Evolutionary conservation across 1,139 yeast genomes (phyloP).

Genomic region (Diutina neorugosa): DNA sequence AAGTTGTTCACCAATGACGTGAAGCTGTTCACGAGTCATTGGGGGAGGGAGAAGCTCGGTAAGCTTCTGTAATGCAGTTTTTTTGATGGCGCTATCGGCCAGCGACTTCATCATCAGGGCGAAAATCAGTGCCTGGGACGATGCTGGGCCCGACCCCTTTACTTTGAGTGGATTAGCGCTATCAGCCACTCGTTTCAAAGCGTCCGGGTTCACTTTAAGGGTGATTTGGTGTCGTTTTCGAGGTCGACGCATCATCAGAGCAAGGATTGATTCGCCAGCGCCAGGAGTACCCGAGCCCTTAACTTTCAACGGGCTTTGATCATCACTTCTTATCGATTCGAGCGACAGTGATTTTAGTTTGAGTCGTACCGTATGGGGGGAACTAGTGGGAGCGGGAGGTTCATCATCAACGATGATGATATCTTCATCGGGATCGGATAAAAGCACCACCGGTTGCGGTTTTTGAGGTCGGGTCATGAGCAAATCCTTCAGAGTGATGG

Average conservation of each 20-base stretch:
- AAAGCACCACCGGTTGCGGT: neutral
- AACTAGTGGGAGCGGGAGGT: neutral
- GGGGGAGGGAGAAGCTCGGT: constrained; percentile 10
- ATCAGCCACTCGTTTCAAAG: constrained; percentile 16
- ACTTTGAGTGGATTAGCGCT: constrained; percentile 17
- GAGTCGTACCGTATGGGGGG: neutral
- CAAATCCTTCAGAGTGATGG: neutral
- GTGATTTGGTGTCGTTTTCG: constrained; percentile 12
- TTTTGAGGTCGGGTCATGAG: neutral
- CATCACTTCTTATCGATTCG: neutral
- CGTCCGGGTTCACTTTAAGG: constrained; percentile 15
- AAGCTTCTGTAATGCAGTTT: constrained; percentile 12
- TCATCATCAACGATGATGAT: neutral
- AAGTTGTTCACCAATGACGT: constrained; percentile 7
- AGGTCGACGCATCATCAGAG: constrained; percentile 6
- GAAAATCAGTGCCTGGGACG: constrained; percentile 8
- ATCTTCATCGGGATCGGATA: neutral
- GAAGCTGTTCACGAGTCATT: constrained; percentile 9
- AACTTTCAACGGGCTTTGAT: neutral
- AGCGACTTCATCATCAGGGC: constrained; percentile 10
- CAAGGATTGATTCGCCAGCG: neutral
- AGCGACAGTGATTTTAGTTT: neutral
- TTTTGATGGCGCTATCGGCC: constrained; percentile 8
- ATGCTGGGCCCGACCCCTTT: constrained; percentile 5
- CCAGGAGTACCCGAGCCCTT: neutral